Percentiles rank a stretch among this genome's conserved stretches.
phyloP scores from a whole-genome alignment of 2,329 filamentous ascomycete genomes.

The Apiospora rasikravindrae region DNA sequence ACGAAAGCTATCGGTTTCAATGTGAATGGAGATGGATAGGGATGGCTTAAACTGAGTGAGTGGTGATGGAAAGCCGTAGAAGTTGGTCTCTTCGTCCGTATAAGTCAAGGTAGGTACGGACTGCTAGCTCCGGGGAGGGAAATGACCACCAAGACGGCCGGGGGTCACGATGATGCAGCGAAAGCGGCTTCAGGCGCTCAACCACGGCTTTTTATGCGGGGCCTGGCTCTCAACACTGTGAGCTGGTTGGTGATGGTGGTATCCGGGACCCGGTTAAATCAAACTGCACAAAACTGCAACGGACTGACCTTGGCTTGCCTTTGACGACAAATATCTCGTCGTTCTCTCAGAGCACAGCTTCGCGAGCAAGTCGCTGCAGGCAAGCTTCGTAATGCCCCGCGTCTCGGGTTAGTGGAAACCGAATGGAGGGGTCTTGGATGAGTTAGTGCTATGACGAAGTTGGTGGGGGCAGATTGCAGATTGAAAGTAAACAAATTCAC shows the following conservation, averaged over 20 bases:
- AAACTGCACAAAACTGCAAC: background rate
- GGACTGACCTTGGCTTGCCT: too few species aligned
- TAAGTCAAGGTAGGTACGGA: background rate
- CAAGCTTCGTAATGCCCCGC: conserved; percentile 6
- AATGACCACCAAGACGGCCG: background rate
- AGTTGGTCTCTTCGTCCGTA: background rate
- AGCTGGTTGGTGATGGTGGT: background rate
- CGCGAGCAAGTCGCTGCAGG: background rate
- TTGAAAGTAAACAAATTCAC: background rate
- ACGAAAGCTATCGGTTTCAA: background rate
- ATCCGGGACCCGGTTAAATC: too few species aligned
- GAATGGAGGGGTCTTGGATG: background rate
- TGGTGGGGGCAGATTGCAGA: background rate
- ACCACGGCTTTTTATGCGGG: background rate
- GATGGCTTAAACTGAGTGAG: background rate
- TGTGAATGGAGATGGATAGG: background rate
- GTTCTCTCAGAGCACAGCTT: background rate
- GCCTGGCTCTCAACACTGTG: background rate
- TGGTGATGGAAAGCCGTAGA: background rate
- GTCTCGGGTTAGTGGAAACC: conserved; percentile 12
- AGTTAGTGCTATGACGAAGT: background rate
- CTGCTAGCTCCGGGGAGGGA: background rate
- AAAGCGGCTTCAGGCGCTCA: background rate
- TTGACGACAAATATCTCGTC: background rate
- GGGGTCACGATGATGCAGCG: background rate